Evolutionary conservation across 208 protist species (phyloP).

Genomic region (Leishmania tropica): DNA sequence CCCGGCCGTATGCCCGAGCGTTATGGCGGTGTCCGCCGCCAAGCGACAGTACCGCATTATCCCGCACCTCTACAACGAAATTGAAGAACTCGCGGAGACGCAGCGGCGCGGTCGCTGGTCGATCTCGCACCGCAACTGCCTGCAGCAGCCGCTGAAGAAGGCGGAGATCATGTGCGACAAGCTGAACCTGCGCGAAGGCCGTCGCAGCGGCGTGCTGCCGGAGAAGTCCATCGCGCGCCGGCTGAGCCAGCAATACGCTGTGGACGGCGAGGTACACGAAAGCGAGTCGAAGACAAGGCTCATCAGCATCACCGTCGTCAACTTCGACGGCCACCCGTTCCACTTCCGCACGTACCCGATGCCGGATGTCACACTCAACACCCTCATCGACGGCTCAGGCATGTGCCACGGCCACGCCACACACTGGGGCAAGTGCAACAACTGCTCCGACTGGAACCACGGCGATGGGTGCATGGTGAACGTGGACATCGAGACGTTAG

Average conservation of each 20-base stretch:
- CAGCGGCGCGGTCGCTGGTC: conserved; percentile 81
- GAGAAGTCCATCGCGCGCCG: conserved; percentile 87
- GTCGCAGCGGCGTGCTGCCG: conserved; percentile 72
- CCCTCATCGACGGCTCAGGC: conserved; percentile 87
- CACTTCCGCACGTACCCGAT: conserved; percentile 90
- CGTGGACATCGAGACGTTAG: conserved; percentile 90
- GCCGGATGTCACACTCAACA: conserved; percentile 92
- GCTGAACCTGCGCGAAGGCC: conserved; percentile 85
- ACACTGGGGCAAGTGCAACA: conserved; percentile 90
- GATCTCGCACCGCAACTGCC: conserved; percentile 81
- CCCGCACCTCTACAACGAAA: conserved; percentile 83
- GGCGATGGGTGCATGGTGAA: conserved; percentile 91
- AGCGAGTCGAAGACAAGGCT: conserved; percentile 74
- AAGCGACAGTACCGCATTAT: conserved; percentile 77
- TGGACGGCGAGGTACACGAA: conserved; percentile 79
- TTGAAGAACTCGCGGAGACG: conserved; percentile 89
- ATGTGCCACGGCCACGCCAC: conserved; percentile 87
- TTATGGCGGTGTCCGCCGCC: conserved; percentile 1
- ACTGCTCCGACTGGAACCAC: conserved; percentile 91
- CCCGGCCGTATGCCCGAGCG: not conserved
- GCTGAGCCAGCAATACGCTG: conserved; percentile 83
- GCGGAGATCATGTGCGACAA: conserved; percentile 90
- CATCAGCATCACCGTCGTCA: conserved; percentile 89
- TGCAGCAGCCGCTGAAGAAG: conserved; percentile 86
- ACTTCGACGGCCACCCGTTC: conserved; percentile 90